Percentiles rank a stretch among this genome's conserved stretches.
phyloP scores from a whole-genome alignment of 805 yeast genomes.

The Saturnispora silvae region DNA sequence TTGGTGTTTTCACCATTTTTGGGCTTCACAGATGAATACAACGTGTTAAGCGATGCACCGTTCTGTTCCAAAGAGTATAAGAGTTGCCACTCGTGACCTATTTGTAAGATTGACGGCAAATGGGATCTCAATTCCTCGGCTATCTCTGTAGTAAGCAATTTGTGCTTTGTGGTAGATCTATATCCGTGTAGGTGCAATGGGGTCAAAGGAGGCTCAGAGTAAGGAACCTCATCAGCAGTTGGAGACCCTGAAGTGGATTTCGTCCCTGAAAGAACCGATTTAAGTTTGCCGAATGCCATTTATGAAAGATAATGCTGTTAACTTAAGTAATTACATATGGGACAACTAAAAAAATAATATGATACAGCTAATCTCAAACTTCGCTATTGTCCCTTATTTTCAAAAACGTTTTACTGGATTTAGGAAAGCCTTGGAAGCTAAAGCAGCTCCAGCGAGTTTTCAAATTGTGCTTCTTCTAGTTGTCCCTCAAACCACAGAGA shows the following conservation, averaged over 20 bases:
- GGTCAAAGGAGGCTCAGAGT: conserved; percentile 35
- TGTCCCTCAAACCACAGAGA: background rate
- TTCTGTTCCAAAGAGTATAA: conserved; percentile 83
- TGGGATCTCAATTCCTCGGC: conserved; percentile 67
- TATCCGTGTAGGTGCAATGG: conserved; percentile 55
- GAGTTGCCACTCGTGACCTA: conserved; percentile 67
- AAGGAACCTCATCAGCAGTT: background rate
- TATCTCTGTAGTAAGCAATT: conserved; percentile 43
- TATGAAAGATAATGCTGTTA: too few species aligned
- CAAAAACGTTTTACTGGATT: too few species aligned
- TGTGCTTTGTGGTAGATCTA: conserved; percentile 41
- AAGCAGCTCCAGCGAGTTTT: too few species aligned
- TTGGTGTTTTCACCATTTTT: conserved; percentile 26
- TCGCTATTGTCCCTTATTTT: too few species aligned
- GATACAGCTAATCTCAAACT: too few species aligned
- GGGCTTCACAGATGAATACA: conserved; percentile 51
- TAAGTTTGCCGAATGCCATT: conserved; percentile 6
- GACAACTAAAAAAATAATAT: background rate
- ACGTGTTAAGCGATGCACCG: conserved; percentile 76
- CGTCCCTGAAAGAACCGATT: conserved; percentile 4
- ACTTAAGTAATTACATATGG: too few species aligned
- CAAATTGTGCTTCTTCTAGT: too few species aligned
- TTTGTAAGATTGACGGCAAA: conserved; percentile 70
- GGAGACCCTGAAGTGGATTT: conserved; percentile 5
- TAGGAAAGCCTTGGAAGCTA: too few species aligned